Evolutionary conservation across 2,329 filamentous ascomycete species (phyloP), one percentile per base, ranked within the genome.

Genomic region (Monosporascus sp.): DNA sequence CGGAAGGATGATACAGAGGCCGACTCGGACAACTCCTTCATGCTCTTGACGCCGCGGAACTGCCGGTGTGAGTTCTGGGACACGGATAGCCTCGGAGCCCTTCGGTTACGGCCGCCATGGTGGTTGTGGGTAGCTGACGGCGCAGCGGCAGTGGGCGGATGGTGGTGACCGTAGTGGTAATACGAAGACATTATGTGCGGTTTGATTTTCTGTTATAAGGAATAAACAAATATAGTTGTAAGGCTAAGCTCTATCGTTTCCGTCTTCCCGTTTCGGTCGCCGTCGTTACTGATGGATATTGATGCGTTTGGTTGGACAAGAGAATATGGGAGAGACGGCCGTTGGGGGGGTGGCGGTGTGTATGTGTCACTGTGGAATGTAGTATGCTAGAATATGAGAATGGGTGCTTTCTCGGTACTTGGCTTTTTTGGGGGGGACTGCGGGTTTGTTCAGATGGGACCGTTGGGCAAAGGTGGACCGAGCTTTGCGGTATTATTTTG

Each of bases 41-140:
- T 90, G 65, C 86, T 89, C 67, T 89, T 87, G 51, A 92, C 87
- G 59, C 87, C 86, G 58, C 91, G 88, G 69, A 90, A 91, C 72
- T 96, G 90, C 71, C 91, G 88, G 68, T 95, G 89, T 49, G 85
- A 76, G 74, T 93, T 90, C 68, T 96, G 90, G 45, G 87, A 81
- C 50, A 90, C 85, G 43, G 87, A 87, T 63, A 94, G 79, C 64
- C 92, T 84, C 55, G 91, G 89, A 44, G 87, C 89, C 68, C 93
- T 84, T 66, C 93, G 88, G 70, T 89, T 92, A 66, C 93, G 90
- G 65, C 89, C 88, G 66, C 84, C 87, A 71, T 94, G 88, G 74
- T 93, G 87, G 72, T 82, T 87, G 75, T 94, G 88, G 59, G 85
- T 80, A 65, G 80, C 72, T 43, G 73, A 76, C 63, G 76, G 78